Base-by-base conservation (phyloP, 805 yeast genomes). In the Zygosaccharomyces siamensis region DNA sequence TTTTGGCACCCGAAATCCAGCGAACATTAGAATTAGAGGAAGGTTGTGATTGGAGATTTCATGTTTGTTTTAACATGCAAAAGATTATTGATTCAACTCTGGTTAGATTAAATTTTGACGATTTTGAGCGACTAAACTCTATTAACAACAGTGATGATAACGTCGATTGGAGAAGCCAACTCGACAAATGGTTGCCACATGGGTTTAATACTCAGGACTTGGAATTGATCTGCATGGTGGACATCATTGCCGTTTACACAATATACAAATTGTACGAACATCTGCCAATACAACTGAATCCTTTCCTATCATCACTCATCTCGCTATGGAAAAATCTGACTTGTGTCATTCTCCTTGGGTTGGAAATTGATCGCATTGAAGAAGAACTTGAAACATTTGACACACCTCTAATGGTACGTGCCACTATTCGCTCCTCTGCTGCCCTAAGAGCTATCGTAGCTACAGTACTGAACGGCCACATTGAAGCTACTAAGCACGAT, bases 301-400 rank as follows among this genome's bases (percentile, higher is more conserved):
- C 93, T 18, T 86, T 82, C 57, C 59, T 80, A 41, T 76, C 77
- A 18, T 71, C 74, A 41, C 76, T 81, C 51, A 66, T 83, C 7
- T 77, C 78, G 41, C 59, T 79, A 5, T 86, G 93, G 92, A 81
- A 83, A 56, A 74, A 78, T 37, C 79, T 80, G 56, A 82, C 89
- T 2, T 75, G 74, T 50, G 72, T 81, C 2, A 73, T 85, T 1
- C 63, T 78, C 7, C 64, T 80, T 6, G 87, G 88, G 0, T 64
- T 85, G 5, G 86, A 82, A 56, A 73, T 79, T 30, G 84, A 80
- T 57, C 63, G 83, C 52, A 73, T 74, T 47, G 83, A 77, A 58
- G 72, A 69, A 38, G 61, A 61, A 4, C 66, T 66, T 26, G 71
- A 61, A 36, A 60, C 65, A 4, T 65, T 54, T 40, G 65, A 63